Conservation (phyloP, 75 land plant species). For the Isoetes taiwanensis region DNA sequence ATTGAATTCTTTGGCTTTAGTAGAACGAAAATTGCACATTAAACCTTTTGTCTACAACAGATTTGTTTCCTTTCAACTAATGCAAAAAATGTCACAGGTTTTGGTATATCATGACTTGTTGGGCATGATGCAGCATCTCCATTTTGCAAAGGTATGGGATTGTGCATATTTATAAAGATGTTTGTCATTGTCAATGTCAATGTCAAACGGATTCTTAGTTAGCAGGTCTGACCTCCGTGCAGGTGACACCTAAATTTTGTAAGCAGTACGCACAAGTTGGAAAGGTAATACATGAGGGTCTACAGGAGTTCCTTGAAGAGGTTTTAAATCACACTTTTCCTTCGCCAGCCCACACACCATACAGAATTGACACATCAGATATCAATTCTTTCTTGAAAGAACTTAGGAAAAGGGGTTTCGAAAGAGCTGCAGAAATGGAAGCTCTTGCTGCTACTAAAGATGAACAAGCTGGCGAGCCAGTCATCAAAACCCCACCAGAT, state of each 20-base stretch:
- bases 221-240: no score
- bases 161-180: no score
- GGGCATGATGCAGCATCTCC: slow-evolving; percentile 91
- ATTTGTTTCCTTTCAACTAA: no score
- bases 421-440: slow-evolving; percentile 51
- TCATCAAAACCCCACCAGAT: slow-evolving; percentile 9
- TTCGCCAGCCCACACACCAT: slow-evolving; percentile 61
- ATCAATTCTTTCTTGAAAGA: slow-evolving; percentile 40
- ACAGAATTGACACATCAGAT: slow-evolving; percentile 45
- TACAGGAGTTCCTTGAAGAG: slow-evolving; percentile 65
- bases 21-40: no score
- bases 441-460: slow-evolving; percentile 39
- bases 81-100: no score
- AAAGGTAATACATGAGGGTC: slow-evolving; percentile 62
- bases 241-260: slow-evolving; percentile 97
- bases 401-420: slow-evolving; percentile 47
- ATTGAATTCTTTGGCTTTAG: no score
- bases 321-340: slow-evolving; percentile 61
- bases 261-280: slow-evolving; percentile 76
- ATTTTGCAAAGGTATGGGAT: slow-evolving; percentile 83
- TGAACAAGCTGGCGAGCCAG: slow-evolving; percentile 15
- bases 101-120: slow-evolving; percentile 93
- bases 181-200: no score
- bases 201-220: no score
- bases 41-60: no score